Base-by-base conservation (phyloP, 805 yeast genomes). In the Blastobotrys peoriensis region DNA sequence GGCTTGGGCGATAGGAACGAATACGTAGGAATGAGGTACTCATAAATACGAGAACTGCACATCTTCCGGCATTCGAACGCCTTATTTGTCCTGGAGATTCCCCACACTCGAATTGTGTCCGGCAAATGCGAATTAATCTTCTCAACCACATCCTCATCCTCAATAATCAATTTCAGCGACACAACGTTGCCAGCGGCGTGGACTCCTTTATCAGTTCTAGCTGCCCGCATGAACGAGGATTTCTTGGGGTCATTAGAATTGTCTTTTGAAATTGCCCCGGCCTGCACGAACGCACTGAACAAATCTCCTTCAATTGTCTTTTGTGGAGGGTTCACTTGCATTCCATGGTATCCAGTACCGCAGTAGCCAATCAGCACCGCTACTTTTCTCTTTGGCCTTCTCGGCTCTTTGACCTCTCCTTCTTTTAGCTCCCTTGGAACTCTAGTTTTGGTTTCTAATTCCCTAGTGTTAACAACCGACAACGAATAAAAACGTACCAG, bases 121-220 rank as follows among this genome's bases (percentile, higher is more conserved):
- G 98, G 98, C 44, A 93, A 70, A 23, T 70, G 62, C 2, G 70
- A 64, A 63, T 93, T 93, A 64, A 93, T 82, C 61, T 81, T 85
- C 38, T 73, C 71, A 36, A 83, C 73, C 41, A 87, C 74, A 44
- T 86, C 82, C 10, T 73, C 78, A 57, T 89, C 95, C 60, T 87
- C 95, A 43, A 86, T 73, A 55, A 86, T 86, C 71, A 89, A 66
- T 61, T 89, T 89, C 54, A 84, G 69, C 13, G 94, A 83, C 36
- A 91, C 76, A 18, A 88, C 87, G 62, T 89, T 89, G 22, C 97
- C 97, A 2, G 96, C 96, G 9, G 98, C 97, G 65, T 89, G 98
- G 19, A 89, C 98, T 49, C 97, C 98, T 64, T 91, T 91, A 64
- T 89, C 98, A 3, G 98, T 96, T 51, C 74, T 76, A 13, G 74